phyloP scores from a whole-genome alignment of 148 eudicot genomes.

The Dianthus caryophyllus region DNA sequence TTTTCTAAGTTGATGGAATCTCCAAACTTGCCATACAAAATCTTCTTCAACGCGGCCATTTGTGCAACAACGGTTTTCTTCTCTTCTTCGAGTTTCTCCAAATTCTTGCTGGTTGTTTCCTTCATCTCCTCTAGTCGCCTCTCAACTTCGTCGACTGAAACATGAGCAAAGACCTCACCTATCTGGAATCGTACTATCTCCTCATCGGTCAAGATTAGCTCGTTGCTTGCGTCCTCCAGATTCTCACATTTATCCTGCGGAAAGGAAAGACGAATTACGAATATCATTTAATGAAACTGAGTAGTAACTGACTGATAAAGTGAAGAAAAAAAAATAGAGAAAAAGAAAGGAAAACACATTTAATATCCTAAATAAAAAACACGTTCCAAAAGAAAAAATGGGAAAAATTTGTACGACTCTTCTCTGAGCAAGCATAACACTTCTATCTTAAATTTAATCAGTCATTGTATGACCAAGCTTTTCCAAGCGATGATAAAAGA shows the following conservation, averaged over 20 bases:
- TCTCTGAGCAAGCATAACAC: neutral
- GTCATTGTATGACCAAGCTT: too few relatives aligned
- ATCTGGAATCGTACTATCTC: constrained; percentile 89
- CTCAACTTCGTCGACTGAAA: constrained; percentile 88
- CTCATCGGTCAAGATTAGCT: constrained; percentile 83
- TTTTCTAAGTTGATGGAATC: constrained; percentile 98
- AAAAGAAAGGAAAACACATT: too few relatives aligned
- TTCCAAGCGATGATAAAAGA: neutral
- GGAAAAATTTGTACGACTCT: too few relatives aligned
- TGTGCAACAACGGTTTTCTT: constrained; percentile 61
- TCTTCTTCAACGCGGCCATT: constrained; percentile 82
- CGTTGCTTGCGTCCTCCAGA: constrained; percentile 89
- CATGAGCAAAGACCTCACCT: constrained; percentile 95
- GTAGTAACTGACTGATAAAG: too few relatives aligned
- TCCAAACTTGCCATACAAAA: constrained; percentile 84
- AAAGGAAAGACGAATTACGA: constrained; percentile 9
- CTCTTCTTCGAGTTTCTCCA: constrained; percentile 89
- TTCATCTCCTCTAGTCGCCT: constrained; percentile 73
- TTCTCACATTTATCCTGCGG: constrained; percentile 74
- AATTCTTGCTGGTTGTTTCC: constrained; percentile 51
- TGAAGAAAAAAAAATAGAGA: too few relatives aligned
- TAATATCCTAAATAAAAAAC: too few relatives aligned
- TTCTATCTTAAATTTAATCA: neutral
- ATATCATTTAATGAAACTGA: too few relatives aligned
- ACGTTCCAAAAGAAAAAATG: too few relatives aligned